These are phyloP conservation scores for Trypanosoma cruzi DNA, from an alignment of 208 protist genomes.

Conservation along the genomic window DNA sequence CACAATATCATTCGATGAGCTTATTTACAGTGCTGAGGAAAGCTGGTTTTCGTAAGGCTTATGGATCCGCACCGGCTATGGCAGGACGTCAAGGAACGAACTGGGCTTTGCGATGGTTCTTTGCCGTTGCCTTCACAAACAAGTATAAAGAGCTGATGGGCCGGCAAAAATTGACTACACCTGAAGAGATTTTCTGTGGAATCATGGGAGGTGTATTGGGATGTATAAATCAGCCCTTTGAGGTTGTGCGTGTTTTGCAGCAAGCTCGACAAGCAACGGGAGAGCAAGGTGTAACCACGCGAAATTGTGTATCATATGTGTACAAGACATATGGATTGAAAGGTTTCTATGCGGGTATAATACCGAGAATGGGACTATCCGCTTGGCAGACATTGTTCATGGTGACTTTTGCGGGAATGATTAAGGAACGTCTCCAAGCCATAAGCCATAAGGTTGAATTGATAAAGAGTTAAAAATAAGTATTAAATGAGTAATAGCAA, in stretches of 20 bases:
- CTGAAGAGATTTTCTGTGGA: conserved; percentile 36
- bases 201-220: conserved; percentile 40
- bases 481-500: too few relatives aligned
- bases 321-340: conserved; percentile 36
- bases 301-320: conserved; percentile 19
- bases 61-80: conserved; percentile 26
- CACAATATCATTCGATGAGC: conserved; percentile 17
- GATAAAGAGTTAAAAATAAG: too few relatives aligned
- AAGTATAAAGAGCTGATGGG: conserved; percentile 28
- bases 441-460: background rate
- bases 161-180: conserved; percentile 28
- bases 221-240: conserved; percentile 55
- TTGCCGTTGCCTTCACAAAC: conserved; percentile 31
- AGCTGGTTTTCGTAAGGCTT: conserved; percentile 25
- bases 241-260: conserved; percentile 46
- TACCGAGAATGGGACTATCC: conserved; percentile 43
- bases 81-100: conserved; percentile 41
- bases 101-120: conserved; percentile 43
- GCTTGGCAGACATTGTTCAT: conserved; percentile 57
- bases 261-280: conserved; percentile 28
- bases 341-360: conserved; percentile 39
- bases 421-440: conserved; percentile 30
- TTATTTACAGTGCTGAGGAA: conserved; percentile 13
- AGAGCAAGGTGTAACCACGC: conserved; percentile 20
- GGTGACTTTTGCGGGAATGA: conserved; percentile 38